Conservation (phyloP, 2,329 filamentous ascomycete species). For the Fusarium multiceps region DNA sequence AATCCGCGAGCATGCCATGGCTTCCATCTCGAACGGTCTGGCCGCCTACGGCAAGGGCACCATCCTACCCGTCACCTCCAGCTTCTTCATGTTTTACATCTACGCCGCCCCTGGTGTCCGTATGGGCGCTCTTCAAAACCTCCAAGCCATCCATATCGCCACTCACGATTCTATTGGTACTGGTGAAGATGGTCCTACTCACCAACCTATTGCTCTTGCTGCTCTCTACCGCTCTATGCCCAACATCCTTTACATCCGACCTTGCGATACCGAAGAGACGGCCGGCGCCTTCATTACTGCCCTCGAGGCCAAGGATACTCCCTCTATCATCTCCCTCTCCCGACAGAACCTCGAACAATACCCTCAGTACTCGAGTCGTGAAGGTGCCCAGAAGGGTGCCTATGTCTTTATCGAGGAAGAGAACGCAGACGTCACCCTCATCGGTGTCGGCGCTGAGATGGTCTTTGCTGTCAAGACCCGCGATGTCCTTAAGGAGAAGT, state of each 20-base stretch:
- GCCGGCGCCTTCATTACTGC: slow-evolving; percentile 65
- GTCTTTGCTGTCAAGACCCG: slow-evolving; percentile 50
- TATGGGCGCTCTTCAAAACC: slow-evolving; percentile 67
- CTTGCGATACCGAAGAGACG: slow-evolving; percentile 68
- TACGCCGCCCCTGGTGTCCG: slow-evolving; percentile 68
- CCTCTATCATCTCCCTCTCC: slow-evolving; percentile 62
- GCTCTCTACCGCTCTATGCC: slow-evolving; percentile 71
- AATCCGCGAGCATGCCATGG: slow-evolving; percentile 72
- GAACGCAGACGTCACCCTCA: slow-evolving; percentile 58
- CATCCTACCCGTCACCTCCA: slow-evolving; percentile 67
- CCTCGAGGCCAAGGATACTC: slow-evolving; percentile 54
- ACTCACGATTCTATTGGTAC: slow-evolving; percentile 71
- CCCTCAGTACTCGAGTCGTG: slow-evolving; percentile 52
- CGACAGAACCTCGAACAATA: slow-evolving; percentile 58
- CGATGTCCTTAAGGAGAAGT: slow-evolving; percentile 53
- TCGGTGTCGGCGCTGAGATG: slow-evolving; percentile 55
- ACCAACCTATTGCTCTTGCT: slow-evolving; percentile 69
- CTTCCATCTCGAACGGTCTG: slow-evolving; percentile 66
- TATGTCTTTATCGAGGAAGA: slow-evolving; percentile 59
- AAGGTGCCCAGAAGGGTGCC: slow-evolving; percentile 57
- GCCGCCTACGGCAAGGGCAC: slow-evolving; percentile 67
- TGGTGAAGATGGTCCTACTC: slow-evolving; percentile 71
- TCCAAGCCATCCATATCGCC: slow-evolving; percentile 68
- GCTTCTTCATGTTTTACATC: slow-evolving; percentile 73
- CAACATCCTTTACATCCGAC: slow-evolving; percentile 70